Evolutionary conservation across 805 yeast species (phyloP).

Genomic region (Saturnispora gosingensis): DNA sequence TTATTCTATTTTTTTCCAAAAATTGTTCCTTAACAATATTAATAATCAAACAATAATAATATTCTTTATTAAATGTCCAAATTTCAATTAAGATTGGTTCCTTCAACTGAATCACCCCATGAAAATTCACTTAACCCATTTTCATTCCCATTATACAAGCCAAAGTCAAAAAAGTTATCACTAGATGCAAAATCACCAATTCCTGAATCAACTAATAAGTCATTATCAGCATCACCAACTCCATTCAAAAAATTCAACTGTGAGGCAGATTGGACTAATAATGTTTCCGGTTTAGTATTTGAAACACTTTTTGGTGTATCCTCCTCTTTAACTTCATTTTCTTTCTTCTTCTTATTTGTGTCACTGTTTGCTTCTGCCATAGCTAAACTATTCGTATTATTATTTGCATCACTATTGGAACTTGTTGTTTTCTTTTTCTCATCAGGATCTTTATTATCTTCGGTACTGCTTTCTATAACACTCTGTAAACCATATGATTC

Average conservation of each 20-base stretch:
- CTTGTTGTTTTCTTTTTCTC: not conserved
- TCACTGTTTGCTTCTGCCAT: not conserved
- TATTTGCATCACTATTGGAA: not conserved
- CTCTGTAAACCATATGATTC: conserved; percentile 14
- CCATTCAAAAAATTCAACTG: conserved; percentile 18
- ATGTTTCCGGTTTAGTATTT: not conserved
- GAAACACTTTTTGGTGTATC: not conserved
- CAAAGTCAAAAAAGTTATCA: conserved; percentile 27
- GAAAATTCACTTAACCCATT: conserved; percentile 18
- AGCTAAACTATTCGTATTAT: not conserved
- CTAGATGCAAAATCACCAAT: conserved; percentile 26
- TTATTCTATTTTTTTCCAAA: not conserved
- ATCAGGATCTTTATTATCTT: not conserved
- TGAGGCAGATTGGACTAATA: not conserved
- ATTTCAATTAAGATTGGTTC: conserved; percentile 1
- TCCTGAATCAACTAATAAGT: conserved; percentile 33
- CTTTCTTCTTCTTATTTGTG: not conserved
- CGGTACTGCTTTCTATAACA: conserved; percentile 2
- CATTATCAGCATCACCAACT: conserved; percentile 33
- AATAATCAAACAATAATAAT: not conserved
- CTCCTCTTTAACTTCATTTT: not conserved
- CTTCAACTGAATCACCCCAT: conserved; percentile 36
- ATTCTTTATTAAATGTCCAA: not conserved
- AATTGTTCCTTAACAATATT: not conserved
- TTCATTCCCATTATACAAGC: conserved; percentile 27